Evolutionary conservation across 345 rosid genomes (phyloP).

Genomic region (Boechera stricta): DNA sequence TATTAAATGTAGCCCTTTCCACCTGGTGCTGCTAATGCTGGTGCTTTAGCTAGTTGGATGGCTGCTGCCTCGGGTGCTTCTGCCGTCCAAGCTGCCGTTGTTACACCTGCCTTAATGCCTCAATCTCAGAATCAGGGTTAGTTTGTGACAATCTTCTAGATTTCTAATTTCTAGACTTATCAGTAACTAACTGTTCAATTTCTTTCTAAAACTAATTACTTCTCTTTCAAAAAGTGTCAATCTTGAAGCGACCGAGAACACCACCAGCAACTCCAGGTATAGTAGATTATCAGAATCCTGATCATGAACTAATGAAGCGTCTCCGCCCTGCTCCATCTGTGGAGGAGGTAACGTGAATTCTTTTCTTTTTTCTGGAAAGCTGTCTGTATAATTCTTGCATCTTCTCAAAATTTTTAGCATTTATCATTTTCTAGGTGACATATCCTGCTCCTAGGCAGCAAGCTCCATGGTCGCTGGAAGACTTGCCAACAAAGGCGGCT

Average conservation of each 20-base stretch:
- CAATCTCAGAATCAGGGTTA: conserved; percentile 80
- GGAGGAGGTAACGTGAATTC: conserved; percentile 64
- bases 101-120: conserved; percentile 78
- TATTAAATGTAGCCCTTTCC: conserved; percentile 68
- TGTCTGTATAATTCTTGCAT: conserved; percentile 27
- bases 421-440: conserved; percentile 57
- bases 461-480: conserved; percentile 69
- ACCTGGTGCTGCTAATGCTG: conserved; percentile 53
- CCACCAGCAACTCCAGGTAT: conserved; percentile 68
- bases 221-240: conserved; percentile 50
- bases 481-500: conserved; percentile 82
- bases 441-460: conserved; percentile 66
- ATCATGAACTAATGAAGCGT: conserved; percentile 82
- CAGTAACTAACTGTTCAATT: background rate
- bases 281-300: conserved; percentile 85
- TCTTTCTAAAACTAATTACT: conserved; percentile 14
- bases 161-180: background rate
- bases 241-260: conserved; percentile 75
- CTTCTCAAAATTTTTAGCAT: conserved; percentile 16
- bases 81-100: conserved; percentile 90
- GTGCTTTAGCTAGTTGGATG: conserved; percentile 80
- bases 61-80: conserved; percentile 81
- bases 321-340: conserved; percentile 70
- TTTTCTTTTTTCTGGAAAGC: conserved; percentile 8
- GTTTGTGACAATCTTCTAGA: conserved; percentile 24